Evolutionary conservation across 768 basidiomycete species (phyloP).

Genomic region (Naganishia antarctica): DNA sequence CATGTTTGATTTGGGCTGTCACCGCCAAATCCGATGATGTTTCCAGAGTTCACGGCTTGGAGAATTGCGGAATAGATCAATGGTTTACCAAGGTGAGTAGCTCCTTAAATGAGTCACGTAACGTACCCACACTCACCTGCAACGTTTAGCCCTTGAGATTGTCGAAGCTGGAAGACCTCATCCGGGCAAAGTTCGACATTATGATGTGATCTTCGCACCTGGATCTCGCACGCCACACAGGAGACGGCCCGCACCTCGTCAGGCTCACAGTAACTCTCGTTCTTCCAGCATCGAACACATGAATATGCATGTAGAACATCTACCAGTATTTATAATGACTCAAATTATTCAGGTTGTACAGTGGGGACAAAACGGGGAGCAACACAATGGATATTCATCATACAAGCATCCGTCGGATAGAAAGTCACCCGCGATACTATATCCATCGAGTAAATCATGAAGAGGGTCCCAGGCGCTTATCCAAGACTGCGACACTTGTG

Average conservation of each 20-base stretch:
- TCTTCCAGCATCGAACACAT: neutral
- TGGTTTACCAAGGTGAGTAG: constrained; percentile 19
- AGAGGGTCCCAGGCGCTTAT: neutral
- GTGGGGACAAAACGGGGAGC: no score
- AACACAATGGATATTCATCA: no score
- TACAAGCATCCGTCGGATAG: no score
- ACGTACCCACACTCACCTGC: no score
- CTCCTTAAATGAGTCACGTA: no score
- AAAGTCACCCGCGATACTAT: no score
- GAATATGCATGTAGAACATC: no score
- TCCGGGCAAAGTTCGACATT: constrained; percentile 8
- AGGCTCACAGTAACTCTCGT: no score
- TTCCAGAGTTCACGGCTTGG: constrained; percentile 5
- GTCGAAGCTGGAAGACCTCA: constrained; percentile 5
- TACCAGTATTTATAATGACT: no score
- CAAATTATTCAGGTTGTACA: no score
- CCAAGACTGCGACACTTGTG: neutral
- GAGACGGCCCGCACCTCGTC: neutral
- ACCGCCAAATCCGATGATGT: constrained; percentile 33
- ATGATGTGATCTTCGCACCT: neutral
- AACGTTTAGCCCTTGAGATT: neutral
- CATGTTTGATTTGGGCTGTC: constrained; percentile 40
- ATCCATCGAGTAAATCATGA: no score
- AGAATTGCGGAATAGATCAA: constrained; percentile 7
- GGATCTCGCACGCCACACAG: no score